Base-by-base conservation (phyloP, 129 eudicot species). In the Smallanthus sonchifolius region DNA sequence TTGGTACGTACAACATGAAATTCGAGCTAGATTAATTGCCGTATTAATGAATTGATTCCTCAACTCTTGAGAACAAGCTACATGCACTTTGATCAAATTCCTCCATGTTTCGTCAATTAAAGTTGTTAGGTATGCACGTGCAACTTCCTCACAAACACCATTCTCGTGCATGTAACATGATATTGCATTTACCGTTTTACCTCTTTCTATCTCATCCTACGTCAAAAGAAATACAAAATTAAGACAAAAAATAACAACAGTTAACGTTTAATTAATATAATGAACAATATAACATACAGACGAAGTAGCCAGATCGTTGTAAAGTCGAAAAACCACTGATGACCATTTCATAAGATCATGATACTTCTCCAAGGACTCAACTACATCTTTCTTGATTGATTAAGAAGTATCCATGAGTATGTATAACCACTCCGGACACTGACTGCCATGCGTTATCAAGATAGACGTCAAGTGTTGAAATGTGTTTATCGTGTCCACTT, bases 1-100 rank as follows among this genome's bases (percentile, higher is more conserved):
- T 45, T 77, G 77, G 73, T 88, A 88, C 6, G 80, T 38, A 69
- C 81, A 85, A 24, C 81, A 72, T 24, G 84, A 51, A 5, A 78
- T 61, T 37, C 90, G 78, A 47, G 84, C 90, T 34, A 88, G 84
- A 68, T 88, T 88, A 75, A 88, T 75, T 3, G 84, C 85, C 62
- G 81, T 73, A 15, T 78, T 43, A 17, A 52, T 36, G 45, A 83
- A 85, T 1, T 81, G 71, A 57, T 59, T 48, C 13, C 40, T 0
- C 6, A 54, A 60, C 5, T 44, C 70, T 61, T 60, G 16, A 45
- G 72, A 69, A 52, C 68, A 76, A 54, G 54, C 72, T 13, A 82
- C 28, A 28, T 60, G 60, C 9, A 34, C 76, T 77, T 85, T 81
- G 20, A 77, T 87, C 77, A 84, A 62, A 56, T 52, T 78, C 82